Conservation (phyloP, 2,329 filamentous ascomycete genomes). For the Penicillium sp. region DNA sequence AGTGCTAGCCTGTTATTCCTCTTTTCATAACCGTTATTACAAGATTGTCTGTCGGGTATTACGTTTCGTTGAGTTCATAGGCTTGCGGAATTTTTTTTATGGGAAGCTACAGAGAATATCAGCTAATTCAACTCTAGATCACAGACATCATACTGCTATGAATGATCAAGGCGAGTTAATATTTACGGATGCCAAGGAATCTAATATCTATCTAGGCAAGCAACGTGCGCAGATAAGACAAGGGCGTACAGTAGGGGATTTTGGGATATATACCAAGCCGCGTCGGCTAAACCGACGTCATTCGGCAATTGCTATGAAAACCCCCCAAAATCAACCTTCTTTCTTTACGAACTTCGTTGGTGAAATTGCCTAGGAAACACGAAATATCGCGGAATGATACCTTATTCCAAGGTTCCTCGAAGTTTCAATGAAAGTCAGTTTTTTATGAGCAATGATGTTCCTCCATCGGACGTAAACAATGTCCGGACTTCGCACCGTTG, state of each 20-base stretch:
- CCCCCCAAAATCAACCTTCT: neutral
- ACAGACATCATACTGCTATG: neutral
- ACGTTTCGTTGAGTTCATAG: neutral
- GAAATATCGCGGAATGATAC: neutral
- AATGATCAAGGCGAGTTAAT: neutral
- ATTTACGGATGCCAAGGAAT: neutral
- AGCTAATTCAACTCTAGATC: neutral
- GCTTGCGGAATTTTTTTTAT: neutral
- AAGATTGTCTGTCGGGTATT: neutral
- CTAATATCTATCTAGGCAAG: too few relatives aligned
- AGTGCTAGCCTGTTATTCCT: neutral
- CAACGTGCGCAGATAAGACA: neutral
- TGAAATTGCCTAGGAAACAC: neutral
- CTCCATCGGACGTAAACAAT: neutral
- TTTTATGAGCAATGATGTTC: too few relatives aligned
- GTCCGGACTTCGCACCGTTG: neutral
- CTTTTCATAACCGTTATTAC: neutral
- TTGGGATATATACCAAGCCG: too few relatives aligned
- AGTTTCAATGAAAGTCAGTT: neutral
- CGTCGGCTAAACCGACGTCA: neutral
- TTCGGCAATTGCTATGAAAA: neutral
- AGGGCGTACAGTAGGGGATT: too few relatives aligned
- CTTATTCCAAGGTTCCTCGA: neutral
- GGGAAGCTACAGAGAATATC: neutral
- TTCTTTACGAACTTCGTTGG: neutral